Base-by-base conservation (phyloP, 2,329 filamentous ascomycete species). In the Verticillium klebahnii region DNA sequence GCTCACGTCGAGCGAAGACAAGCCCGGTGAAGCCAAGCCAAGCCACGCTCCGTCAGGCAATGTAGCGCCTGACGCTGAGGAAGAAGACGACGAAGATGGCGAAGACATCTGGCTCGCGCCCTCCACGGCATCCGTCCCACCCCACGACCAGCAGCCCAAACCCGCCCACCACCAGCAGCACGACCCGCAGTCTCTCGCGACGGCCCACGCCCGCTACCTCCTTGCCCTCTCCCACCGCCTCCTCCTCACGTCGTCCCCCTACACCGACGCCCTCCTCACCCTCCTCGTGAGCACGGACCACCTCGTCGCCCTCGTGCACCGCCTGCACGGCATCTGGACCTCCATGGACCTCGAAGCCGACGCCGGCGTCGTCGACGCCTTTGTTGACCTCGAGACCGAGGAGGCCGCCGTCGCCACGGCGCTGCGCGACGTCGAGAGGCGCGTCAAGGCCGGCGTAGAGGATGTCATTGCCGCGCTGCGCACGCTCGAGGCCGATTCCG, bases 121-220 rank as follows among this genome's bases (percentile, higher is more conserved):
- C 62, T 69, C 67, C 56, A 56, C 67, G 31, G 65, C 60, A 59
- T 67, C 60, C 12, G 66, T 65, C 34, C 67, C 67, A 25, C 69
- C 69, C 8, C 25, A 59, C 9, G 45, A 25, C 40, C 34, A 34
- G 36, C 64, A 66, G 9, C 67, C 67, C 25, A 69, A 69, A 8
- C 29, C 64, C 7, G 50, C 54, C 57, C 29, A 25, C 17, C 64
- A 25, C 17, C 64, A 66, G 11, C 79, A 83, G 34, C 89, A 92
- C 68, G 94, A 98, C 71, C 93, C 94, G 0, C 92, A 97, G 75
- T 89, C 89, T 3, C 83, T 98, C 25, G 88, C 92, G 5, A 85
- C 86, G 4, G 93, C 92, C 3, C 94, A 98, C 74, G 84, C 88
- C 17, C 79, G 84, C 19, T 97, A 96, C 72, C 84, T 98, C 14